Evolutionary conservation across 495 filamentous ascomycete genomes (phyloP), one percentile per base, ranked within the genome.

Genomic region (Tetracladium marchalianum): DNA sequence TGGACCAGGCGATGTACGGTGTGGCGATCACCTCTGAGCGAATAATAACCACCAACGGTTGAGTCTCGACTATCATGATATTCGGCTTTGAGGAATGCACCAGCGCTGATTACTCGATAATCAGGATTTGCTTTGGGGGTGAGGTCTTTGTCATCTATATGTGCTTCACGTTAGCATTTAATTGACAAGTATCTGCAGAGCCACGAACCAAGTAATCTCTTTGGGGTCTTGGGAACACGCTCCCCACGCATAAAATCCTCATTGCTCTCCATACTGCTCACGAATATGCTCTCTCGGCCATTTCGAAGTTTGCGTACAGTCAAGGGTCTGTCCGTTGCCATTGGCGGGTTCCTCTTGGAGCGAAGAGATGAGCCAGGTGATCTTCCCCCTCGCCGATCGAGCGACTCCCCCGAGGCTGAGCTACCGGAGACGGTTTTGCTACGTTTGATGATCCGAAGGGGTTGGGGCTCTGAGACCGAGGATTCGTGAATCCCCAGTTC

Each of bases 401-500:
- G 36, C 43, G 27, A 35, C 51, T 47, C 43, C 45, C 50, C 40
- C 31, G 49, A 11, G 44, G 47, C 17, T 12, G 43, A 41, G 46
- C 55, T 41, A 27, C 48, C 27, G 50, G 51, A 16, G 40, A 53
- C 38, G 46, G 55, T 56, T 38, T 55, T 41, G 39, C 49, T 50
- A 56, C 51, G 52, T 13, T 56, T 51, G 53, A 53, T 46, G 34
- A 59, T 58, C 19, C 57, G 40, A 19, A 60, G 49, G 12, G 54
- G 57, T 15, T 42, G 31, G n/a, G 58, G 53, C 35, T 54, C 52
- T 18, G 41, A 24, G 47, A 54, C 45, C 38, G 54, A 47, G 45
- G 51, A 41, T 51, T 57, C 37, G 41, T 47, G 49, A 59, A 62
- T 46, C 50, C 59, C 59, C 59, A 62, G 22, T 17, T 16, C 13